Conservation (phyloP, 2,329 filamentous ascomycete species). For the Nemania bipapillata region DNA sequence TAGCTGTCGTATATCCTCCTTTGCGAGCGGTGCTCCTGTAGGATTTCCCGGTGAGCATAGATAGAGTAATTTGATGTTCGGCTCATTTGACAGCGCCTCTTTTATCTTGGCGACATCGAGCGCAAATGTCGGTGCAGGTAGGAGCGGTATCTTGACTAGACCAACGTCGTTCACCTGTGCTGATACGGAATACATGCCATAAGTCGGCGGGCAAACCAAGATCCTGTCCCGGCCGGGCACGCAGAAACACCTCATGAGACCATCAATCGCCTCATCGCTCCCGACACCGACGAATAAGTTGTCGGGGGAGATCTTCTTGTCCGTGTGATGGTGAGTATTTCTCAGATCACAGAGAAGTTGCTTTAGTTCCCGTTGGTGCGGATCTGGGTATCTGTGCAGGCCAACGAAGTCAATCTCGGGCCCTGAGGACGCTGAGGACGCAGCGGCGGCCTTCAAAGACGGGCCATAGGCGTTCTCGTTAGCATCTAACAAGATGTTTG, state of each 20-base stretch:
- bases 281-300: constrained; percentile 96
- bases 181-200: constrained; percentile 97
- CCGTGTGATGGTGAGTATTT: constrained; percentile 84
- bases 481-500: constrained; percentile 93
- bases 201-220: constrained; percentile 93
- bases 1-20: constrained; percentile 76
- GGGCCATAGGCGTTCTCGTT: constrained; percentile 98
- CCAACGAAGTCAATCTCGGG: constrained; percentile 79
- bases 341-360: constrained; percentile 85
- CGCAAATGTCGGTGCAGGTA: constrained; percentile 75
- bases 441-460: constrained; percentile 68
- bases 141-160: constrained; percentile 85
- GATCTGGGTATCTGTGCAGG: constrained; percentile 94
- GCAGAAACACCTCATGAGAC: constrained; percentile 92
- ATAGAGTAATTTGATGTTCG: constrained; percentile 85
- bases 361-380: constrained; percentile 90
- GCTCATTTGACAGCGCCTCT: constrained; percentile 67
- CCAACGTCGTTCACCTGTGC: constrained; percentile 92
- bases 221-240: constrained; percentile 87
- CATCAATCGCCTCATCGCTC: constrained; percentile 96
- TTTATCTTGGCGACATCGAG: constrained; percentile 77
- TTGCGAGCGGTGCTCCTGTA: constrained; percentile 80
- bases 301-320: constrained; percentile 76
- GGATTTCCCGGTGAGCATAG: constrained; percentile 96
- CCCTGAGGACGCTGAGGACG: constrained; percentile 56